Base-by-base conservation (phyloP, 129 eudicot species). In the Flaveria robusta region DNA sequence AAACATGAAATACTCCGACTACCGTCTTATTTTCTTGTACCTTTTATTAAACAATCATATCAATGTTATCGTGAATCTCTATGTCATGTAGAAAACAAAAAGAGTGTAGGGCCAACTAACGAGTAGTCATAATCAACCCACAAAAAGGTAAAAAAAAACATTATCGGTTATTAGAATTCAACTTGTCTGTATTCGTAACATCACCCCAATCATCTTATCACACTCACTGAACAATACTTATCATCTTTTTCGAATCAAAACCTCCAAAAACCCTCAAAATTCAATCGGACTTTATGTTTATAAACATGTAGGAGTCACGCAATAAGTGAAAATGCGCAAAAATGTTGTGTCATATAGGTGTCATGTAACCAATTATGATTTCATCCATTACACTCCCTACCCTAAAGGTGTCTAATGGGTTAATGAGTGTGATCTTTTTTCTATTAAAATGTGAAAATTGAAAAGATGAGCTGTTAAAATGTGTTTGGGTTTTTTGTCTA, bases 101-200 rank as follows among this genome's bases (percentile, higher is more conserved):
- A 46, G 31, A 49, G 12, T 24, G 66, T 66, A 51, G 54, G 73
- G 55, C 74, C 80, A 9, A 50, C 39, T 50, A 65, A 66, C 5
- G 80, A 66, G 23, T 18, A 9, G 80, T 50, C 73, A 39, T 23
- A 31, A 34, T 76, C 74, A 50, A 46, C 20, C 39, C 39, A 55
- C 23, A 34, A 5, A 34, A 5, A 34, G 1, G 39, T 34, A 29
- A 2, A 27, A 39, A 10, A 42, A 1, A 73, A 56, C 56, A 41
- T 56, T 58, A 23, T 73, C 77, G 54, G 20, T 34, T 34, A 46
- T 31, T 11, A 34, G 39, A 50, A 18, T 18, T 72, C 22, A 51
- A 72, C 67, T 10, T 54, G 52, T 72, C 52, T 54, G 37, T 37
- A 71, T 71, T 54, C 15, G 0, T 54, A 10, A 51, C 34, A 27